Base-by-base conservation (phyloP, 768 basidiomycete genomes). In the Amanita pallidorosea region DNA sequence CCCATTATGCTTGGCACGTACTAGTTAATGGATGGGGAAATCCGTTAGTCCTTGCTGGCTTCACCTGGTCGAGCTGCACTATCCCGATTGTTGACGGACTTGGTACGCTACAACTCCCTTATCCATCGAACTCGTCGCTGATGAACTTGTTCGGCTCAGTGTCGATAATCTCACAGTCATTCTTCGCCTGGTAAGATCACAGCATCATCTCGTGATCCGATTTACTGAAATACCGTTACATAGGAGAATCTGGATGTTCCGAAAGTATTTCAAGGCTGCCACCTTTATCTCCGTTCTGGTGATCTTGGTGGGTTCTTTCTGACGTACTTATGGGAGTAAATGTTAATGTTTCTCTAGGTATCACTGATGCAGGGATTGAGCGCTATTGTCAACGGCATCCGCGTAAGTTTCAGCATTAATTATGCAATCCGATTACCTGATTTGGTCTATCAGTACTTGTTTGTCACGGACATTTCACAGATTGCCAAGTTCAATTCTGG, bases 221-320 rank as follows among this genome's bases (percentile, higher is more conserved):
- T 36, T 45, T 27, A 22, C 43, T 45, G 7, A 46, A 3, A 13
- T 2, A n/a, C n/a, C n/a, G n/a, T 7, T 2, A 23, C 15, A 37
- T 18, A 46, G 51, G 43, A 20, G 51, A 45, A 45, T 52, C 5
- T 52, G 42, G 45, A 45, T 52, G 51, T 45, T 52, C 36, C 34
- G 31, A 13, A 15, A 23, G 15, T 38, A 37, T 35, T 46, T 45
- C 23, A 36, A 52, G 34, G 5, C 17, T 20, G 43, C 41, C 6
- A 12, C 12, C 12, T 37, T 17, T 13, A 33, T 52, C 7, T 52
- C 51, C 43, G 31, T 36, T 7, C 2, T 45, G n/a, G 42, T 52
- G 42, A 3, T 36, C 25, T 15, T 45, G 34, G 49, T 51, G n/a
- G 11, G 49, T 34, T 6, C 29, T 51, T 11, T 29, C 20, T 50